These are phyloP conservation scores for Physcomitrellopsis africana DNA, from an alignment of 225 moss, liverwort and hornwort species.

Conservation along the genomic window DNA sequence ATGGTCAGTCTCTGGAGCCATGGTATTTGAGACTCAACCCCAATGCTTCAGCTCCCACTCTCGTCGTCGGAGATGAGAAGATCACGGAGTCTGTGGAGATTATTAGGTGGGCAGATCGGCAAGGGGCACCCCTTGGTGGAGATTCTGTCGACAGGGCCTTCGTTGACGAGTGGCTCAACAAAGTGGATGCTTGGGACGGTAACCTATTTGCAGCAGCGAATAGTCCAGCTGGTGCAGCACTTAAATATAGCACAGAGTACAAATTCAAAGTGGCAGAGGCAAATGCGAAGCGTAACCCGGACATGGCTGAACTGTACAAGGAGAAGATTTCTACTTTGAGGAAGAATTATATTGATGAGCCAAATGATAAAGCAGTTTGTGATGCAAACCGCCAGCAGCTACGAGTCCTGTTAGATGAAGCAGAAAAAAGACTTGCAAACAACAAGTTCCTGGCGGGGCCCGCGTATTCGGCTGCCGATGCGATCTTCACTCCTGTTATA, in stretches of 20 bases:
- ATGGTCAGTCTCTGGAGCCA: conserved; percentile 74
- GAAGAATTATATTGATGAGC: conserved; percentile 26
- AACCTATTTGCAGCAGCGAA: conserved; percentile 62
- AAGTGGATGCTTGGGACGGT: conserved; percentile 84
- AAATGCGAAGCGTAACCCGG: conserved; percentile 62
- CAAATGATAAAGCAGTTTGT: background rate
- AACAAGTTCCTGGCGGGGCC: conserved; percentile 66
- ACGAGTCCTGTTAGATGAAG: conserved; percentile 70
- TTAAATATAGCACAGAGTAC: conserved; percentile 45
- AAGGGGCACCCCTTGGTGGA: conserved; percentile 77
- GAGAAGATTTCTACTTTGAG: conserved; percentile 40
- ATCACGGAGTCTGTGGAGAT: conserved; percentile 72
- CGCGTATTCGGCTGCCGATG: conserved; percentile 77
- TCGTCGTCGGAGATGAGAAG: conserved; percentile 55
- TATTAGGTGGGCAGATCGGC: conserved; percentile 83
- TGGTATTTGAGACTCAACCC: conserved; percentile 81
- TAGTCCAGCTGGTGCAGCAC: conserved; percentile 35
- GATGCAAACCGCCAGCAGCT: conserved; percentile 60
- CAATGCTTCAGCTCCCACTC: conserved; percentile 49
- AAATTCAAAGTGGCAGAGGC: conserved; percentile 87
- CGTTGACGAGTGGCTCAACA: conserved; percentile 67
- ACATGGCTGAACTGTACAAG: conserved; percentile 66
- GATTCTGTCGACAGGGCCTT: conserved; percentile 70
- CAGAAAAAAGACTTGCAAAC: conserved; percentile 52
- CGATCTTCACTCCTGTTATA: conserved; percentile 65